Base-by-base conservation (phyloP, 2,329 filamentous ascomycete species). In the Alternaria gaisen region DNA sequence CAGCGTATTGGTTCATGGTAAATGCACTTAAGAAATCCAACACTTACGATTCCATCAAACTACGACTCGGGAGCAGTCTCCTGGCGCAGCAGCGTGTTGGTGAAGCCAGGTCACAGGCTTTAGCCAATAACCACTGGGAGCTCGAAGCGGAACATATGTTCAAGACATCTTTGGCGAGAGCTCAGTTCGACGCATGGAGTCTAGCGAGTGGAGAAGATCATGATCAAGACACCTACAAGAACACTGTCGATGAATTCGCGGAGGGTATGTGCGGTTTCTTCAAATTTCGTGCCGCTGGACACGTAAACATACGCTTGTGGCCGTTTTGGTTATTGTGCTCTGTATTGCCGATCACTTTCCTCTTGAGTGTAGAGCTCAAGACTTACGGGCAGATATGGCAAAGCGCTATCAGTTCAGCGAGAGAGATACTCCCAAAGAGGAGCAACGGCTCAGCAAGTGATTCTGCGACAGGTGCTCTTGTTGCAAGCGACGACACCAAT, bases 141-240 rank as follows among this genome's bases (percentile, higher is more conserved):
- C 30, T 42, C 2, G 57, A 60, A 26, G 57, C 43, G 4, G 51
- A 48, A 20, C 51, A 55, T 14, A 22, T 60, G 5, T 60, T 56
- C 24, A 47, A 40, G 26, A 48, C 57, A n/a, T 56, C 57, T 14
- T 20, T 60, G 5, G 57, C 51, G 16, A 32, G 57, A 47, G 51
- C 51, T n/a, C 57, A 60, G n/a, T 56, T 55, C 24, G 57, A 56
- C 42, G 57, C 57, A 2, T 56, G 57, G 57, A 60, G 57, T 24
- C 40, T 60, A 12, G 57, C 51, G 2, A 55, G 51, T 26, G 57
- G 51, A 3, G 57, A 60, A 50, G 57, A 55, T 16, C 26, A 50
- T 10, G 51, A 60, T n/a, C 24, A 47, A 9, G 32, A n/a, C 9
- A 56, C 53, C 18, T 56, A 56, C 36, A 48, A 18, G 28, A 34